Evolutionary conservation across 148 eudicot genomes (phyloP).

Genomic region (Spergularia bocconei): DNA sequence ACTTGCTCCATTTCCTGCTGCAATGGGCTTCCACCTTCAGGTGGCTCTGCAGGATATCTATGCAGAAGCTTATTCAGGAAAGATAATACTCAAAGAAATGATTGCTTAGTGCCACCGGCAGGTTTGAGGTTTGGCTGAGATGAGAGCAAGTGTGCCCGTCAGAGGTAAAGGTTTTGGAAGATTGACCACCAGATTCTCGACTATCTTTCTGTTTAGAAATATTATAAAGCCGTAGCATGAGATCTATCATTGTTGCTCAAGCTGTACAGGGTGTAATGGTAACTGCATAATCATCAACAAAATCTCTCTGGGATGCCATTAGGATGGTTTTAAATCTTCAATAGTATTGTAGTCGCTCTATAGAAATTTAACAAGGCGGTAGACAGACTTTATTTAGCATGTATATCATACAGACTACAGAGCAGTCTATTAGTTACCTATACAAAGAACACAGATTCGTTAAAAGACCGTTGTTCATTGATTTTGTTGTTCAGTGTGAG

Average conservation of each 20-base stretch:
- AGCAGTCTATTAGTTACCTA: no score
- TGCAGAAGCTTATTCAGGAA: neutral
- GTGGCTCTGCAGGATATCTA: neutral
- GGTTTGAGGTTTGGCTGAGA: neutral
- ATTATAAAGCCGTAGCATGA: neutral
- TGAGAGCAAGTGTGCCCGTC: neutral
- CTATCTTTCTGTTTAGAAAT: neutral
- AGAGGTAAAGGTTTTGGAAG: neutral
- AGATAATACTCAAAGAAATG: neutral
- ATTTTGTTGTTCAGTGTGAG: no score
- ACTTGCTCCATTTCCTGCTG: neutral
- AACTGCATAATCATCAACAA: neutral
- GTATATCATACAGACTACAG: no score
- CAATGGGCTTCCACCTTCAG: neutral
- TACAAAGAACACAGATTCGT: no score
- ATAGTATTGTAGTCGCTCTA: no score
- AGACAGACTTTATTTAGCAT: no score
- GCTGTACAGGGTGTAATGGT: constrained; percentile 4
- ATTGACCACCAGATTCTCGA: neutral
- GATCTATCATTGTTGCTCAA: neutral
- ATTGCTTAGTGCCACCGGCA: neutral
- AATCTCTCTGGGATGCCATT: neutral
- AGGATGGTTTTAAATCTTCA: neutral
- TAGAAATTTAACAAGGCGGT: no score
- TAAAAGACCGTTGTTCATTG: no score